Base-by-base conservation (phyloP, 75 land plant genomes). In the Selaginella tamariscina region DNA sequence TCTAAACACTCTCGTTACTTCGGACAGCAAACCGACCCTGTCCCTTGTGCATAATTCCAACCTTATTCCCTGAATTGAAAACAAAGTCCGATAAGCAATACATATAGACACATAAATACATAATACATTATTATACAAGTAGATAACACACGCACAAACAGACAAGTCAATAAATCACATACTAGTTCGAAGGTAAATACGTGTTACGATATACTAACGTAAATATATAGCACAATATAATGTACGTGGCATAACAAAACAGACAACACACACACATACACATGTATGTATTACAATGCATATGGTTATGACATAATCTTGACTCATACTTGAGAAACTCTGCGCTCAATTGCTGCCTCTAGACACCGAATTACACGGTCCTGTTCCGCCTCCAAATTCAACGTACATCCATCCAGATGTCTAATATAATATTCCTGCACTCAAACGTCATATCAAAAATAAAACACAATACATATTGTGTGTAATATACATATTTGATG, bases 21-120 rank as follows among this genome's bases (percentile, higher is more conserved):
- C 84, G 0, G 85, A 73, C 23, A 85, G 75, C 62, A 80, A 66
- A 33, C 82, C 82, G n/a, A 70, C n/a, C 29, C 77, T 69, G 71
- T 82, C 66, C 5, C n/a, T 9, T 18, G 80, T 78, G 32, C 77
- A 29, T 8, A 85, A 0, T 11, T 80, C 85, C 9, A 85, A 59
- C 65, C 75, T 70, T 67, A 82, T 31, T 21, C 85, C 88, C 85
- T 85, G 85, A 62, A n/a, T n/a, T n/a, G n/a, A n/a, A n/a, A n/a
- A n/a, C n/a, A n/a, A n/a, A n/a, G n/a, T n/a, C n/a, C n/a, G n/a
- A n/a, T n/a, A n/a, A n/a, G n/a, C n/a, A n/a, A n/a, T n/a, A n/a
- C n/a, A n/a, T n/a, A n/a, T n/a, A n/a, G n/a, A n/a, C n/a, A n/a
- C n/a, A n/a, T n/a, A n/a, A n/a, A n/a, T n/a, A n/a, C n/a, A n/a